Conservation (phyloP, 2,329 filamentous ascomycete genomes). For the Monosporascus sp. region DNA sequence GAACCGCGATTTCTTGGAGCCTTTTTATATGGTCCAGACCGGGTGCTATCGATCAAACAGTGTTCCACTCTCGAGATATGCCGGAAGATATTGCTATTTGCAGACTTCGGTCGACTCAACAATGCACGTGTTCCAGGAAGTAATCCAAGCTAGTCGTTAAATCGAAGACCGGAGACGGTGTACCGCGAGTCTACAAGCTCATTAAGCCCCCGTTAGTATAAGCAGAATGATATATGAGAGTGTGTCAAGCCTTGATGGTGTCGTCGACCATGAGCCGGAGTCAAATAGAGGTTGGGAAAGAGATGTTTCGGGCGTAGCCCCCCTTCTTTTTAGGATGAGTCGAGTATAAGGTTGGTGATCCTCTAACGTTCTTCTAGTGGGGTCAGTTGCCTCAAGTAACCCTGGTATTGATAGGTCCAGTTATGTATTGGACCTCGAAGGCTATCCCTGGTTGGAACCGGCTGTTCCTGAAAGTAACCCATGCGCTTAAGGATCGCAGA, state of each 20-base stretch:
- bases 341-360: conserved; percentile 34
- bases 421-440: conserved; percentile 38
- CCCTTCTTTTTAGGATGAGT: conserved; percentile 19
- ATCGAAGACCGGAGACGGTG: not conserved
- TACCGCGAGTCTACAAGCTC: not conserved
- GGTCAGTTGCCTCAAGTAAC: conserved; percentile 35
- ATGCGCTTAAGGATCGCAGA: conserved; percentile 39
- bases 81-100: not conserved
- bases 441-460: conserved; percentile 36
- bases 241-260: not conserved
- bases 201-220: not conserved
- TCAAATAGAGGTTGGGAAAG: conserved; percentile 2
- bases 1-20: not conserved
- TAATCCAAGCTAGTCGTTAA: conserved; percentile 4
- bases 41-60: not conserved
- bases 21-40: not conserved
- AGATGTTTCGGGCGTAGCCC: conserved; percentile 14
- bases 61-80: not conserved
- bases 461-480: conserved; percentile 33
- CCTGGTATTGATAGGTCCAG: conserved; percentile 34
- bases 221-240: not conserved
- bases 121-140: not conserved
- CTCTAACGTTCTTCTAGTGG: conserved; percentile 35
- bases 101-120: not conserved
- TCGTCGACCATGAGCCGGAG: not conserved